Evolutionary conservation across 192 early-diverging fungal genomes (phyloP), one percentile per base, ranked within the genome.

Genomic region (Thamnidium elegans): DNA sequence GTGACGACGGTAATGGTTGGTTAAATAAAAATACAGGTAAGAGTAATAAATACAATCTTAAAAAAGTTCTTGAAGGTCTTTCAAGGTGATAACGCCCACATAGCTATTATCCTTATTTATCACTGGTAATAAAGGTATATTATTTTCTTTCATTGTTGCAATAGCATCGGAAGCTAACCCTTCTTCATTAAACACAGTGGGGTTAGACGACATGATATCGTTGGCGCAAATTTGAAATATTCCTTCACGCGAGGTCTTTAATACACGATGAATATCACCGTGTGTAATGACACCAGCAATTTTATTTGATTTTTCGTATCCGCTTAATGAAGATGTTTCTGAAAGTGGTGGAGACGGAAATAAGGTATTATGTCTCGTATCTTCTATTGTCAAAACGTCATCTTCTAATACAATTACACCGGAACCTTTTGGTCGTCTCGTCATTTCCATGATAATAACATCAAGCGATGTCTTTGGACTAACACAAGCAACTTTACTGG

Each of bases 231-330:
- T 48, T 21, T 74, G 34, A 66, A 78, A 78, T 1, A 78, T 68
- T 3, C 55, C 53, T 21, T 64, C 77, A 10, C 56, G 34, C 10
- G 66, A 43, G 6, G 55, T n/a, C 50, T 62, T 62, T 15, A 78
- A 42, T 21, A 75, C 62, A 17, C 77, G 52, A 21, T 75, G 65
- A 4, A 78, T 68, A 26, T 74, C 77, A 10, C 69, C 77, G 15
- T 71, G 70, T 23, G 77, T 78, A 23, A 78, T 75, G 0, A 78
- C 47, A 36, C 77, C 77, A 1, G 66, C 32, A 13, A 78, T 63
- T 36, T 63, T 66, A 30, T 34, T 45, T 11, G 63, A 20, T 20
- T 19, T 46, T 13, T 67, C 20, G 23, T 42, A 47, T 23, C 39
- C 26, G 17, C n/a, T 21, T 10, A 43, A 32, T 3, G 46, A 50